A percentile compares a stretch with the other conserved stretches of the same genome.
phyloP scores from a whole-genome alignment of 768 basidiomycete genomes.

The Boletus subcaerulescens region DNA sequence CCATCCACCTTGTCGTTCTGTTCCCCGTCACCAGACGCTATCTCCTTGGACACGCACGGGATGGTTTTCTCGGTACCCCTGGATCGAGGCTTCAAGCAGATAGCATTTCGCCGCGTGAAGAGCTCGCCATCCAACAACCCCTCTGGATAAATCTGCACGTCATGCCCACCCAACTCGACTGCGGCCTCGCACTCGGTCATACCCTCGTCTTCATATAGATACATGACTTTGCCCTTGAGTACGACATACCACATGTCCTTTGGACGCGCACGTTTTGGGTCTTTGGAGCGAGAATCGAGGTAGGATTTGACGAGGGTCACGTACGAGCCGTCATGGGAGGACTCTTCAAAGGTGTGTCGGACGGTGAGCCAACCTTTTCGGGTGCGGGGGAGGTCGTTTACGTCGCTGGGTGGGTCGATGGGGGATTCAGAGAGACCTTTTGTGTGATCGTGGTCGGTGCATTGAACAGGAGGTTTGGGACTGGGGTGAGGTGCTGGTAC shows the following conservation, averaged over 20 bases:
- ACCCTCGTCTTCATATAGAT: conserved; percentile 89
- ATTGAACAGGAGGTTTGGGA: conserved; percentile 27
- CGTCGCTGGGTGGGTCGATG: conserved; percentile 24
- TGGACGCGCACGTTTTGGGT: conserved; percentile 77
- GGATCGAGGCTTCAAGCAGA: conserved; percentile 63
- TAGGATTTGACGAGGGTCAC: conserved; percentile 78
- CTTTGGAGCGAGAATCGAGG: conserved; percentile 78
- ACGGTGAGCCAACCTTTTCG: conserved; percentile 84
- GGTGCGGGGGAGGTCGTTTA: conserved; percentile 59
- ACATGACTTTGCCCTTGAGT: conserved; percentile 87
- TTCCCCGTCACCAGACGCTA: conserved; percentile 26
- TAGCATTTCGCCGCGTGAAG: conserved; percentile 86
- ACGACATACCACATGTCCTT: conserved; percentile 94
- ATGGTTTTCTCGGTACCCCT: conserved; percentile 34
- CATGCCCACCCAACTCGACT: conserved; percentile 79
- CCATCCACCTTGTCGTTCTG: conserved; percentile 28
- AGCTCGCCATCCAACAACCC: conserved; percentile 82
- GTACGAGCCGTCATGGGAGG: conserved; percentile 61
- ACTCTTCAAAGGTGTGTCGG: conserved; percentile 74
- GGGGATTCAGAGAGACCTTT: conserved; percentile 28
- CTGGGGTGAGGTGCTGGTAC: conserved; percentile 63
- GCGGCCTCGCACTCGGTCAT: conserved; percentile 90
- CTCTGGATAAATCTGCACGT: conserved; percentile 73
- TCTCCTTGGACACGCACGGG: conserved; percentile 54
- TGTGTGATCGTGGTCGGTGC: conserved; percentile 25